Evolutionary conservation across 208 protist species (phyloP), one percentile per base, ranked within the genome.

Genomic region (Leptomonas pyrrhocoris): DNA sequence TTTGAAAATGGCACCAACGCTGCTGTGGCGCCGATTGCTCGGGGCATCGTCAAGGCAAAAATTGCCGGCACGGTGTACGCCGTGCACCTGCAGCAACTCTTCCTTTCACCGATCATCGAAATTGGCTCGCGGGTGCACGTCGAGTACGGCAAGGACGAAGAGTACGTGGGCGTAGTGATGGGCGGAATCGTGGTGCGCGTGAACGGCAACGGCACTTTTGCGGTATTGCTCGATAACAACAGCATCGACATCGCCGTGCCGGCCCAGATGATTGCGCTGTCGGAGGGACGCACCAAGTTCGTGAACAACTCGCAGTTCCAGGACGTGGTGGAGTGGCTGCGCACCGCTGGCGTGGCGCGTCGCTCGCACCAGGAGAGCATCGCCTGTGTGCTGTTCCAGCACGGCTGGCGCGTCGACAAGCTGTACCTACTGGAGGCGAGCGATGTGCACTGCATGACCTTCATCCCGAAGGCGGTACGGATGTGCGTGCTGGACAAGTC

Each of bases 191-290:
- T 92, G 60, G 92, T 84, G 15, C 85, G 84, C 12, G 85, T 94
- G 12, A 93, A 94, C 74, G 87, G 84, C 7, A 94, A 93, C 66
- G 83, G 85, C 6, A 94, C 92, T 19, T 84, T 83, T 57, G 76
- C 62, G 13, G 87, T 96, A 5, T 67, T 96, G 54, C 77, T 96
- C 34, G 92, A 96, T 68, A 89, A 96, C 77, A 86, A 94, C 77
- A 83, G 78, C 53, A 82, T 94, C 46, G 92, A 96, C 61, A 72
- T 88, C 40, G 81, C 84, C 28, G 89, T 94, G 1, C 81, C 92
- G 30, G 65, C 81, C n/a, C 73, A 88, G 15, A 83, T 81, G 74
- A 84, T 96, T 16, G 79, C 60, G 15, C 42, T 93, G 19, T 85
- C 79, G 13, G 75, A 94, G 36, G 84, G 85, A 9, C 80, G 82